Conservation (phyloP, 805 yeast species). For the Myxozyma vanderwaltii region DNA sequence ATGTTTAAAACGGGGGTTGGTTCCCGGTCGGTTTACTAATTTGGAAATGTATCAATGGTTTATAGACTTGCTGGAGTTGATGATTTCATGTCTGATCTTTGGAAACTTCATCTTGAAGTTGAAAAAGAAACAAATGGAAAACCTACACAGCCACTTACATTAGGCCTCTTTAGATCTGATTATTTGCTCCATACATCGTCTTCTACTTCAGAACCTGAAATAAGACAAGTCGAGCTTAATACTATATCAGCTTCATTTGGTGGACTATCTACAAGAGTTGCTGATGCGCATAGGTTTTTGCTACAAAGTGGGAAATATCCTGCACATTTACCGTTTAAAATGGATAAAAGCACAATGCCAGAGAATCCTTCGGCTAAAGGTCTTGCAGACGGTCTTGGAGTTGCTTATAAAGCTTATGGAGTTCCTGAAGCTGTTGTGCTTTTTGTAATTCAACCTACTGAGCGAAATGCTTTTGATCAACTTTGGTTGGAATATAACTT, state of each 20-base stretch:
- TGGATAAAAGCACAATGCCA: conserved; percentile 51
- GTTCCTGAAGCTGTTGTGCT: conserved; percentile 51
- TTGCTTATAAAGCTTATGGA: conserved; percentile 61
- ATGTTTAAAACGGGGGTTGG: neutral
- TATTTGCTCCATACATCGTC: conserved; percentile 67
- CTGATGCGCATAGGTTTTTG: conserved; percentile 66
- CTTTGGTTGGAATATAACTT: conserved; percentile 76
- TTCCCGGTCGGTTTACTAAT: neutral
- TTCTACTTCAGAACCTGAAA: conserved; percentile 45
- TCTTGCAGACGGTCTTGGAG: conserved; percentile 69
- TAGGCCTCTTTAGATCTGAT: conserved; percentile 89
- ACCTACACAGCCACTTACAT: conserved; percentile 63
- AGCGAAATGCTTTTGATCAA: conserved; percentile 90
- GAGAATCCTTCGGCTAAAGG: conserved; percentile 63
- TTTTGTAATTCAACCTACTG: conserved; percentile 80
- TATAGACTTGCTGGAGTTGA: conserved; percentile 58
- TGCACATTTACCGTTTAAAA: neutral
- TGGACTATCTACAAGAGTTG: conserved; percentile 80
- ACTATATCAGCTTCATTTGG: conserved; percentile 96
- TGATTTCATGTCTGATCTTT: conserved; percentile 81
- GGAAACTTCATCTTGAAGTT: conserved; percentile 53
- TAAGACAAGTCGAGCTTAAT: conserved; percentile 95
- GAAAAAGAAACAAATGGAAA: conserved; percentile 51
- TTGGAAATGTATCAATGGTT: neutral
- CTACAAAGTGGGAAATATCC: conserved; percentile 20